A percentile compares a stretch with the other conserved stretches of the same genome.
Evolutionary conservation across 108 stramenopile genomes (phyloP).

Genomic region (Fragilaria radians): DNA sequence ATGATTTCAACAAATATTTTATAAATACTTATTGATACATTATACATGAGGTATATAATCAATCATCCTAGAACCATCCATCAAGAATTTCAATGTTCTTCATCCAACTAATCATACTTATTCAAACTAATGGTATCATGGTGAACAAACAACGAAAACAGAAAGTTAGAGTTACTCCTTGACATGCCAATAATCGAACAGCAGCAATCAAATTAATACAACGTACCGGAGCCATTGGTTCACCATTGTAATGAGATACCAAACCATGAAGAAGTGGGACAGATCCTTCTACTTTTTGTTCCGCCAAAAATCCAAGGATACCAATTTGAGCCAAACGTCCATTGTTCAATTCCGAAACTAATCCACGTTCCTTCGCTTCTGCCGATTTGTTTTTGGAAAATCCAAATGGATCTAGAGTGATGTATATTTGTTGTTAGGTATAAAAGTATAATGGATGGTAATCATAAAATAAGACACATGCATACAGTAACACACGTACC

Average conservation of each 20-base stretch:
- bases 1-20: no score
- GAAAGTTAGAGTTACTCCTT: no score
- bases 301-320: constrained; percentile 68
- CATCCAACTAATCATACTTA: no score
- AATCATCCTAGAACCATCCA: no score
- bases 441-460: neutral
- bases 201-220: no score
- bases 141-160: no score
- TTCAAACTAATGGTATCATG: no score
- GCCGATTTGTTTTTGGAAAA: constrained; percentile 39
- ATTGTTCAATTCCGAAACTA: constrained; percentile 66
- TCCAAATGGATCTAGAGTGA: constrained; percentile 29
- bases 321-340: constrained; percentile 72
- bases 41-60: no score
- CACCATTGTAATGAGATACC: constrained; percentile 59
- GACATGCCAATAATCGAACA: no score
- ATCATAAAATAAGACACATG: neutral
- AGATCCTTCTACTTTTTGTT: constrained; percentile 69
- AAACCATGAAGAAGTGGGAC: constrained; percentile 70
- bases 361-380: constrained; percentile 61
- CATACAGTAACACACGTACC: constrained; percentile 4
- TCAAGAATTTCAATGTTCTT: no score
- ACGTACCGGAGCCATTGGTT: constrained; percentile 58
- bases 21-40: no score
- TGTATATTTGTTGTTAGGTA: no score